Conservation (phyloP, 2,329 filamentous ascomycete species). For the Cercospora sp. region DNA sequence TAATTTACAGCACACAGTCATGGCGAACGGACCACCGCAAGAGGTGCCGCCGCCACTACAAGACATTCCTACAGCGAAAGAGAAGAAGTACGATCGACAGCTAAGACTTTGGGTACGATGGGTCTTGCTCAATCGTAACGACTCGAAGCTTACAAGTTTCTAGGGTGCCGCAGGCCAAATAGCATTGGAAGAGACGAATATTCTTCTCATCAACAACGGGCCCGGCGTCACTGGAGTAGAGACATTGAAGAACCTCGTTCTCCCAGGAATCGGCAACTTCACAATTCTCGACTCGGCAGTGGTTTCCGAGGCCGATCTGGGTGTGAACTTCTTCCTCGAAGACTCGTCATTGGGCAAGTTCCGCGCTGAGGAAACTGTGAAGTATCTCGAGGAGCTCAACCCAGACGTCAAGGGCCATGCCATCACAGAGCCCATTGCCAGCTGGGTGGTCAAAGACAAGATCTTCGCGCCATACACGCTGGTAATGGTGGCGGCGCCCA, state of each 20-base stretch:
- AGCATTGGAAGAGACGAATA: conserved; percentile 84
- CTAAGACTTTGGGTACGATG: conserved; percentile 73
- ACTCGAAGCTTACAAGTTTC: neutral
- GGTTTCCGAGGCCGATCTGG: conserved; percentile 80
- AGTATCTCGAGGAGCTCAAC: conserved; percentile 82
- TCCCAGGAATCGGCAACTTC: conserved; percentile 88
- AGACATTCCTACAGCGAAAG: conserved; percentile 57
- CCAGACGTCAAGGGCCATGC: conserved; percentile 83
- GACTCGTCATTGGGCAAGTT: conserved; percentile 72
- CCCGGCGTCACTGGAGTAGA: conserved; percentile 87
- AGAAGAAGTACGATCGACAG: conserved; percentile 84
- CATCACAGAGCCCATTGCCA: conserved; percentile 53
- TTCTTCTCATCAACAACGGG: conserved; percentile 86
- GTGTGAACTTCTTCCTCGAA: conserved; percentile 96
- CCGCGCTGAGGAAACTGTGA: conserved; percentile 74
- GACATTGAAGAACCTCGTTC: conserved; percentile 92
- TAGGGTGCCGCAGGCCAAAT: conserved; percentile 80
- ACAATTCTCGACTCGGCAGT: conserved; percentile 80
- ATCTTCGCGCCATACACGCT: conserved; percentile 56
- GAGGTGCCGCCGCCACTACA: conserved; percentile 49
- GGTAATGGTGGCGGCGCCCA: conserved; percentile 61
- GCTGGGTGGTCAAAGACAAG: conserved; percentile 45
- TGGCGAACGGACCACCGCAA: conserved; percentile 28
- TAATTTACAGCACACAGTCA: neutral
- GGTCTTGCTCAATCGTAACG: neutral